Percentiles rank a stretch among this genome's conserved stretches.
Conservation (phyloP, 495 filamentous ascomycete genomes). For the Cryomyces antarcticus region DNA sequence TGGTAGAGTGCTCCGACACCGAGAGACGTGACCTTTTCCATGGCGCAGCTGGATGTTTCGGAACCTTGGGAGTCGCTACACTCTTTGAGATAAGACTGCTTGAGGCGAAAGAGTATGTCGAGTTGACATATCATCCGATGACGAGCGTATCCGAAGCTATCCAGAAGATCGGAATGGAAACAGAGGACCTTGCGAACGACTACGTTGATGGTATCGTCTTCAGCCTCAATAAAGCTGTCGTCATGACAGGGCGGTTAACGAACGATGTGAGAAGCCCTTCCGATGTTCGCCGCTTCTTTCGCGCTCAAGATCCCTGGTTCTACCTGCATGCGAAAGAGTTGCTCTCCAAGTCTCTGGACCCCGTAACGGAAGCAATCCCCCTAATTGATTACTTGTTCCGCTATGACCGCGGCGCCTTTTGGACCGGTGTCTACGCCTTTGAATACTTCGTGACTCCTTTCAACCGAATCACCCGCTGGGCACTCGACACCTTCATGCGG, state of each 20-base stretch:
- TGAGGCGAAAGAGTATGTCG: conserved; percentile 27
- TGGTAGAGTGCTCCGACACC: conserved; percentile 20
- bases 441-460: conserved; percentile 36
- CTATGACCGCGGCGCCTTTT: conserved; percentile 43
- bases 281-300: conserved; percentile 23
- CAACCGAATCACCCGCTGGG: conserved; percentile 30
- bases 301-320: conserved; percentile 34
- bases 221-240: conserved; percentile 21
- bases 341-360: conserved; percentile 1
- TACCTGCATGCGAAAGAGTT: conserved; percentile 27
- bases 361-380: conserved; percentile 27
- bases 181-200: conserved; percentile 22
- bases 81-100: conserved; percentile 30
- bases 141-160: conserved; percentile 21
- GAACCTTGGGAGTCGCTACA: conserved; percentile 32
- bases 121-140: conserved; percentile 27
- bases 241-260: conserved; percentile 28
- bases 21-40: conserved; percentile 28
- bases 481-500: conserved; percentile 30
- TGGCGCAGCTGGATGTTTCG: conserved; percentile 31
- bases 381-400: conserved; percentile 40
- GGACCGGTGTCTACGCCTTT: conserved; percentile 30
- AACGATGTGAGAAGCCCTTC: conserved; percentile 6
- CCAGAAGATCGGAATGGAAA: conserved; percentile 15
- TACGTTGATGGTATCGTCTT: conserved; percentile 36